Percentiles rank a stretch among this genome's conserved stretches.
Evolutionary conservation across 495 filamentous ascomycete genomes (phyloP).

Genomic region (Hypoxylon crocopeplum): DNA sequence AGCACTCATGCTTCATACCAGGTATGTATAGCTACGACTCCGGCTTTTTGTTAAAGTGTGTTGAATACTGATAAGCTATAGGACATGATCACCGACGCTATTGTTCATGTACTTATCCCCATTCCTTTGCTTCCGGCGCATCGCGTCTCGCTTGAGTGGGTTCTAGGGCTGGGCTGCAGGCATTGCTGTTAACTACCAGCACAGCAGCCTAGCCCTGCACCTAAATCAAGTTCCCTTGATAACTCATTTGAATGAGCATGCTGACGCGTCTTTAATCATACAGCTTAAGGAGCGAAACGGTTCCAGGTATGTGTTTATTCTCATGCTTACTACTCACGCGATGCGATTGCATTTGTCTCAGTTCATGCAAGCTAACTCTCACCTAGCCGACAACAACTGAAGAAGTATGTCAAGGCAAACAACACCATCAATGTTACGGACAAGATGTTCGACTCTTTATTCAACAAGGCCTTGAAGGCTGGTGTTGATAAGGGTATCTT

Average conservation of each 20-base stretch:
- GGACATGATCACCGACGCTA: slow-evolving; percentile 75
- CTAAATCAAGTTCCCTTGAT: slow-evolving; percentile 1
- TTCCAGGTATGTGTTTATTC: slow-evolving; percentile 60
- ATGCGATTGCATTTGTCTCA: slow-evolving; percentile 10
- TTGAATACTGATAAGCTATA: slow-evolving; percentile 50
- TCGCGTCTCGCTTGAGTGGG: slow-evolving; percentile 32
- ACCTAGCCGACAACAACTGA: slow-evolving; percentile 87
- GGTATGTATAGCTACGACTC: slow-evolving; percentile 52
- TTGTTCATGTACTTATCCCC: slow-evolving; percentile 64
- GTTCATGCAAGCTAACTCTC: slow-evolving; percentile 43
- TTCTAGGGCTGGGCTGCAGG: slow-evolving; percentile 33
- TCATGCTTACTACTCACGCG: slow-evolving; percentile 9
- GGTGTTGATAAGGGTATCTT: slow-evolving; percentile 93
- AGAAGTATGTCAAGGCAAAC: slow-evolving; percentile 98
- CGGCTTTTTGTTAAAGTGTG: slow-evolving; percentile 20
- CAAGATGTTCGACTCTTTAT: slow-evolving; percentile 82
- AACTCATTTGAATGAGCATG: slow-evolving; percentile 35
- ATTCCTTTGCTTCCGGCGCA: slow-evolving; percentile 51
- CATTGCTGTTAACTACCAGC: slow-evolving; percentile 18
- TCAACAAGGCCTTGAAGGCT: slow-evolving; percentile 89
- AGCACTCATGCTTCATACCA: slow-evolving; percentile 63
- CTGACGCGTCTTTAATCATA: slow-evolving; percentile 54
- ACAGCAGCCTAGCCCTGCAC: slow-evolving; percentile 22
- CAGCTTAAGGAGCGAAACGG: slow-evolving; percentile 73
- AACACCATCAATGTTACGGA: slow-evolving; percentile 80